These are phyloP conservation scores for Geotrichum cucujoidarum DNA, from an alignment of 1,139 yeast genomes.

Conservation along the genomic window DNA sequence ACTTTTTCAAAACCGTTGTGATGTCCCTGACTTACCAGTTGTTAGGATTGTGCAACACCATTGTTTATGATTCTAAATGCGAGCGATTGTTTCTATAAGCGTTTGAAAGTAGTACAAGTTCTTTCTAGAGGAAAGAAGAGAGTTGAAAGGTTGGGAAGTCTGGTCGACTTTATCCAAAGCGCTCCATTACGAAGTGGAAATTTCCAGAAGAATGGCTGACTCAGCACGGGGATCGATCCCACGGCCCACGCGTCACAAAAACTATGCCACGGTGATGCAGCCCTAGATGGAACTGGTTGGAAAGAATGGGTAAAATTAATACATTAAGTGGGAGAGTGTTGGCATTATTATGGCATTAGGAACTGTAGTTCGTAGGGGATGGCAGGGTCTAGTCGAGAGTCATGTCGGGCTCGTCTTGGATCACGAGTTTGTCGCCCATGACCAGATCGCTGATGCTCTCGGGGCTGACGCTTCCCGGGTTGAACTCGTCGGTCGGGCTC, in stretches of 20 bases:
- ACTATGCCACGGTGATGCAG: too few relatives aligned
- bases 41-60: constrained; percentile 73
- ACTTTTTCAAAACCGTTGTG: neutral
- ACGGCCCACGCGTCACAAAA: too few relatives aligned
- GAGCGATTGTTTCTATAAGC: too few relatives aligned
- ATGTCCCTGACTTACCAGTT: constrained; percentile 51
- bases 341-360: too few relatives aligned
- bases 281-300: too few relatives aligned
- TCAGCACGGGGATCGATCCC: too few relatives aligned
- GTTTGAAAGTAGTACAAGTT: too few relatives aligned
- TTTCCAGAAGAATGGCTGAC: constrained; percentile 6
- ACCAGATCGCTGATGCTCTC: neutral
- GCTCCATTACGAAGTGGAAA: neutral
- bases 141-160: neutral
- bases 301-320: too few relatives aligned
- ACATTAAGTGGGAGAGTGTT: too few relatives aligned
- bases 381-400: neutral
- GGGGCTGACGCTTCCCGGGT: neutral
- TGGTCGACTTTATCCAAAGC: neutral
- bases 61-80: too few relatives aligned
- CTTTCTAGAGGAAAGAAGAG: neutral
- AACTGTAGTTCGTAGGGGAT: neutral
- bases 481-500: neutral
- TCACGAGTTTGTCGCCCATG: neutral
- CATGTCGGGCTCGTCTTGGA: neutral